A percentile compares a stretch with the other conserved stretches of the same genome.
These are phyloP conservation scores for Lachnellula willkommii DNA, from an alignment of 2,329 filamentous ascomycete species.

Conservation along the genomic window DNA sequence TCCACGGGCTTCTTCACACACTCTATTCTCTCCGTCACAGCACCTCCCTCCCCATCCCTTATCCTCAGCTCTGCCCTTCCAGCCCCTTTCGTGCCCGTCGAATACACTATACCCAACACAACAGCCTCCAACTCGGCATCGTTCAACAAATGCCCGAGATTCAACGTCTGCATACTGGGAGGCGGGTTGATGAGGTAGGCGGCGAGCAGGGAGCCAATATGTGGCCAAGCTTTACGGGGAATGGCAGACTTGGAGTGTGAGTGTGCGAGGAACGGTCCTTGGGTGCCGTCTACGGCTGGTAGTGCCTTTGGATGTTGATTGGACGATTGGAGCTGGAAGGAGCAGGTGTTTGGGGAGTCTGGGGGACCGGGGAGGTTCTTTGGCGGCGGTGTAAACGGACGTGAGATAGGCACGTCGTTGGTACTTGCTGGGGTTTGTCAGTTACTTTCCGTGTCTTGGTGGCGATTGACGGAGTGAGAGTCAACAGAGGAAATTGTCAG, in stretches of 20 bases:
- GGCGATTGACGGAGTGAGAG: neutral
- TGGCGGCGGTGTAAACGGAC: neutral
- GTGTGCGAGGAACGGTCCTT: neutral
- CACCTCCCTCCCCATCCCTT: neutral
- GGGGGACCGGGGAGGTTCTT: neutral
- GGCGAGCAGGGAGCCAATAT: conserved; percentile 6
- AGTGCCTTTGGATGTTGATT: neutral
- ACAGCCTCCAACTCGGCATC: conserved; percentile 10
- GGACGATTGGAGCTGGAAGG: neutral
- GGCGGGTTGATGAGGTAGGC: neutral
- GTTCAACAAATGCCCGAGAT: conserved; percentile 6
- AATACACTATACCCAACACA: conserved; percentile 16
- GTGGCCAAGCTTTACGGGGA: conserved; percentile 7
- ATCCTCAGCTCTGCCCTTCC: neutral
- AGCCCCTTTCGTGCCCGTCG: neutral
- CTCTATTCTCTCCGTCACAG: conserved; percentile 2
- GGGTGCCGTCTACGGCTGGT: neutral
- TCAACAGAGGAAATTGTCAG: neutral
- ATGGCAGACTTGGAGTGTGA: neutral
- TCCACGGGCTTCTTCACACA: conserved; percentile 17
- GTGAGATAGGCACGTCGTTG: neutral
- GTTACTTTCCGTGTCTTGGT: neutral
- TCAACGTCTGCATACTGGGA: conserved; percentile 12
- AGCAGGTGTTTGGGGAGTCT: neutral
- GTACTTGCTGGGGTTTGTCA: neutral